phyloP scores from a whole-genome alignment of 495 filamentous ascomycete genomes.

The Hypoxylon lienhwacheense region DNA sequence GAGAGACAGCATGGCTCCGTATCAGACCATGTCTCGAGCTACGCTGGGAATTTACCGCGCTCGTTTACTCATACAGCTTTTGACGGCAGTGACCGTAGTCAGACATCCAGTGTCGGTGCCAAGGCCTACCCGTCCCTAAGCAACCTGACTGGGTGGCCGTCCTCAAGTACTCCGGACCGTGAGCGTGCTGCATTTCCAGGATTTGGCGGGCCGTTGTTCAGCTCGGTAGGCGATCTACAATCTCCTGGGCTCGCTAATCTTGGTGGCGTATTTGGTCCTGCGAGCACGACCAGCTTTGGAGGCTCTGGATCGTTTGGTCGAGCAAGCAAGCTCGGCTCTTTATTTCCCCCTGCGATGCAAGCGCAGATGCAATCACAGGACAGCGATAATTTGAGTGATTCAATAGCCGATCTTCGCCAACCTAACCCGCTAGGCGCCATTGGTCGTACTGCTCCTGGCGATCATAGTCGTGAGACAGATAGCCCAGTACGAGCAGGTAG shows the following conservation, averaged over 20 bases:
- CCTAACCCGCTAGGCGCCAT: conserved; percentile 56
- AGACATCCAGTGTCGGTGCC: conserved; percentile 80
- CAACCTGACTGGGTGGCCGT: conserved; percentile 69
- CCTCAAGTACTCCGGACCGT: conserved; percentile 74
- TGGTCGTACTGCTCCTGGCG: conserved; percentile 55
- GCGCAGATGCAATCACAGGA: conserved; percentile 77
- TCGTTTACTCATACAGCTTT: conserved; percentile 54
- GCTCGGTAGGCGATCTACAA: conserved; percentile 68
- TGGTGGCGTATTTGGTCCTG: conserved; percentile 53
- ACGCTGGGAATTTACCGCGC: conserved; percentile 49
- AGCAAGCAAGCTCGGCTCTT: conserved; percentile 78
- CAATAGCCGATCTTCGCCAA: conserved; percentile 54
- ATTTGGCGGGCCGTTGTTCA: conserved; percentile 76
- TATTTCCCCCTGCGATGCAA: conserved; percentile 86
- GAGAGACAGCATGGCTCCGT: conserved; percentile 45
- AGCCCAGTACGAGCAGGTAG: conserved; percentile 63
- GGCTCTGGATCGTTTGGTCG: conserved; percentile 67
- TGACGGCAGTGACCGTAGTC: conserved; percentile 80
- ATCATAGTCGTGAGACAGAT: conserved; percentile 57
- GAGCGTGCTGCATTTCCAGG: conserved; percentile 66
- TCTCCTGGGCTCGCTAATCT: conserved; percentile 69
- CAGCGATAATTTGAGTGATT: conserved; percentile 52
- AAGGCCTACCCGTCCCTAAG: conserved; percentile 70
- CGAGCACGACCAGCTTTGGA: conserved; percentile 47
- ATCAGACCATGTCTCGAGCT: conserved; percentile 49